These are phyloP conservation scores for Lasiodiplodia sp. DNA, from an alignment of 2,329 filamentous ascomycete species.

Conservation along the genomic window DNA sequence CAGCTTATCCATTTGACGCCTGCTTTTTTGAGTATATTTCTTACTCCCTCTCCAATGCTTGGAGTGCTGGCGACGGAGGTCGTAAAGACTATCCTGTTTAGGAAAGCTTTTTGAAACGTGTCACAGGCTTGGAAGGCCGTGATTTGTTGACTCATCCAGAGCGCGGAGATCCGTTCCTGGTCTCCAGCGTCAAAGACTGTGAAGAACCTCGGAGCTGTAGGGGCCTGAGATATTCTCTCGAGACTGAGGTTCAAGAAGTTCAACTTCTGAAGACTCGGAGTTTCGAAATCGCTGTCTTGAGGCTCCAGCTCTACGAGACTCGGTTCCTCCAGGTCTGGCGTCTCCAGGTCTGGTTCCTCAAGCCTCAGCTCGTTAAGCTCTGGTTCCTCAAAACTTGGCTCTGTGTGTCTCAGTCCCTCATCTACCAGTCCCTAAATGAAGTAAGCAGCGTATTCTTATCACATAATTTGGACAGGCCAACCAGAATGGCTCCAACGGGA, in stretches of 20 bases:
- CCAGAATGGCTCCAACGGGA: not conserved
- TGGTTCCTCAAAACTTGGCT: not conserved
- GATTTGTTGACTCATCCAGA: not conserved
- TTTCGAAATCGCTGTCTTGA: not conserved
- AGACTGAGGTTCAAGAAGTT: not conserved
- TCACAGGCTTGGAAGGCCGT: not conserved
- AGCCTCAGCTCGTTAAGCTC: not conserved
- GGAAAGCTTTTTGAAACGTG: not conserved
- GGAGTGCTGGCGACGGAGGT: not conserved
- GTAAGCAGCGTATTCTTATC: not conserved
- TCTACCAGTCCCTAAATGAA: not conserved
- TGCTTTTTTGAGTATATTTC: not conserved
- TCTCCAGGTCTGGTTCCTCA: not conserved
- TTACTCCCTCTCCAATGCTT: not conserved
- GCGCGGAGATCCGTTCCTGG: not conserved
- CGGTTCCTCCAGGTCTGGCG: not conserved
- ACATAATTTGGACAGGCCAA: not conserved
- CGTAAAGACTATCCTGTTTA: not conserved
- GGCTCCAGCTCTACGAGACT: not conserved
- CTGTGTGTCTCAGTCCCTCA: not conserved
- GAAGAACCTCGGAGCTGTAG: not conserved
- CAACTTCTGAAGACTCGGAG: not conserved
- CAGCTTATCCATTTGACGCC: not conserved
- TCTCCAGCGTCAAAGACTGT: not conserved
- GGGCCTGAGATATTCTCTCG: not conserved